phyloP scores from a whole-genome alignment of 768 basidiomycete species.

The Megacollybia marginata region DNA sequence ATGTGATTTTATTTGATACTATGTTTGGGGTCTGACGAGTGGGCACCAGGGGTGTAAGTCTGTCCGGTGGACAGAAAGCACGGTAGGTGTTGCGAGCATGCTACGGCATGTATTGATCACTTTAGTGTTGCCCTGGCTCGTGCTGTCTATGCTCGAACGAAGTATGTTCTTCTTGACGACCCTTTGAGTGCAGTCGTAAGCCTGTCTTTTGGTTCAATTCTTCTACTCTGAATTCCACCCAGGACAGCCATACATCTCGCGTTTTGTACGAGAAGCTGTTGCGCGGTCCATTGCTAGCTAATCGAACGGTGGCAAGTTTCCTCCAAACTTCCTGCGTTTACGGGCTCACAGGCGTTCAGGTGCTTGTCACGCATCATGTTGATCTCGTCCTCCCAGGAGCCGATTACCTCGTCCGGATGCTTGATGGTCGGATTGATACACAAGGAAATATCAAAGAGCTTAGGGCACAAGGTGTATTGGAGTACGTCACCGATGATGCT shows the following conservation, averaged over 20 bases:
- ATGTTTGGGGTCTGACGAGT: background rate
- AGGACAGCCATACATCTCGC: conserved; percentile 67
- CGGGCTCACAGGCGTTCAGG: conserved; percentile 21
- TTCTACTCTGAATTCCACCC: background rate
- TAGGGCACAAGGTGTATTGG: conserved; percentile 50
- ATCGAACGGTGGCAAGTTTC: conserved; percentile 54
- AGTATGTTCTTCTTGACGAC: conserved; percentile 72
- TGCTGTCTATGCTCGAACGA: conserved; percentile 68
- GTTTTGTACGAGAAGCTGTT: conserved; percentile 58
- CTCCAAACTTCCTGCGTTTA: conserved; percentile 6
- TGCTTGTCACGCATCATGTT: conserved; percentile 79
- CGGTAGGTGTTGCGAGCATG: conserved; percentile 30
- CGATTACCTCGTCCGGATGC: conserved; percentile 67
- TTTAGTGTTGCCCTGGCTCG: conserved; percentile 74
- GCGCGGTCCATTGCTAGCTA: conserved; percentile 53
- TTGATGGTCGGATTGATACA: conserved; percentile 74
- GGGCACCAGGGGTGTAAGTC: conserved; percentile 50
- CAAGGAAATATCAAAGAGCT: conserved; percentile 66
- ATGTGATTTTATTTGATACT: conserved; percentile 9
- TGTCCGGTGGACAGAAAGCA: conserved; percentile 81
- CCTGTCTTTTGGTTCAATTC: conserved; percentile 9
- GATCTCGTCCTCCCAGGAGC: conserved; percentile 74
- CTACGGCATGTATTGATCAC: background rate
- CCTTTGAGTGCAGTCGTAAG: conserved; percentile 76
- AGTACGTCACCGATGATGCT: conserved; percentile 47